Evolutionary conservation across 345 rosid genomes (phyloP).

Genomic region (Murraya koenigii): DNA sequence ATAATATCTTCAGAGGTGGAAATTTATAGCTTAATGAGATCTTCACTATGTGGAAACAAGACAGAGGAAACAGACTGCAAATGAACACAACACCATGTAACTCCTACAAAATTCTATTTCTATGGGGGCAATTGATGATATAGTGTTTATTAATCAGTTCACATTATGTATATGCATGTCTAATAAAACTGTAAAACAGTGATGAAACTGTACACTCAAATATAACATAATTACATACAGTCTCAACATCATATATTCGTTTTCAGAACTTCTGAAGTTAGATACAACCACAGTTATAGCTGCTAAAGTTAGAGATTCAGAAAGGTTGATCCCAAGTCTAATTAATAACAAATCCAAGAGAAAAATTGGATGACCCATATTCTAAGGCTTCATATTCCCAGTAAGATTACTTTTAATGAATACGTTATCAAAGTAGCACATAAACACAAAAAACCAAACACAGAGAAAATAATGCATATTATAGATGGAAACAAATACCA

Average conservation of each 20-base stretch:
- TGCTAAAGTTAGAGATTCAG: neutral
- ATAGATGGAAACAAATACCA: neutral
- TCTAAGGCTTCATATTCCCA: neutral
- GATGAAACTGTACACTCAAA: too few relatives aligned
- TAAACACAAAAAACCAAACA: neutral
- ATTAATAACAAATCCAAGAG: neutral
- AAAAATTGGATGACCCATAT: neutral
- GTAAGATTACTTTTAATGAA: neutral
- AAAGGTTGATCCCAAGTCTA: neutral
- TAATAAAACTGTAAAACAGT: neutral
- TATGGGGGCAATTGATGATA: neutral
- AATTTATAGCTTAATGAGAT: neutral
- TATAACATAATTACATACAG: neutral
- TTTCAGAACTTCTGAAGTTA: neutral
- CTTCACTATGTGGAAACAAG: neutral
- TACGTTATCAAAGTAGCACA: neutral
- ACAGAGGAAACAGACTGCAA: neutral
- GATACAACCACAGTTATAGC: neutral
- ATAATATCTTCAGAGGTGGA: neutral
- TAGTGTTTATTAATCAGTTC: neutral
- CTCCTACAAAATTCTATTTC: neutral
- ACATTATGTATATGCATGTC: neutral
- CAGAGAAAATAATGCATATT: neutral
- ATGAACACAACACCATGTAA: neutral
- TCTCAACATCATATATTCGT: neutral